Evolutionary conservation across 768 basidiomycete genomes (phyloP).

Genomic region (Albatrellus ellisii): DNA sequence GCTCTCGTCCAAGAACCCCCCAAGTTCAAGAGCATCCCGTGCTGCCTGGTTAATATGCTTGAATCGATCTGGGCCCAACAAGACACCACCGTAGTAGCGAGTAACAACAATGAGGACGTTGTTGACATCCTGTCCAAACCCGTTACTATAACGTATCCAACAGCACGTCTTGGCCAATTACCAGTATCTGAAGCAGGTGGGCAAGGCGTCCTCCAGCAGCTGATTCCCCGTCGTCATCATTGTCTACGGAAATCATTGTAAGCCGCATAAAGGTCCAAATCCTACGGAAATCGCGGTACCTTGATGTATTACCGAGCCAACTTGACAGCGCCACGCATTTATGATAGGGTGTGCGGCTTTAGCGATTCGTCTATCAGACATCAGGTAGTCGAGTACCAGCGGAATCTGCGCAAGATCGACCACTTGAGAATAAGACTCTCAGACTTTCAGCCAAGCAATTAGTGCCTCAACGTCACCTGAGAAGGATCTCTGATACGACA

Average conservation of each 20-base stretch:
- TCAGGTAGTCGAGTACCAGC: conserved; percentile 19
- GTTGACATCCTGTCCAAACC: conserved; percentile 46
- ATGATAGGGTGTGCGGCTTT: conserved; percentile 22
- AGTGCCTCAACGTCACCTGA: conserved; percentile 34
- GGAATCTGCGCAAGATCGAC: conserved; percentile 10
- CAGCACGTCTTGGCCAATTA: background rate
- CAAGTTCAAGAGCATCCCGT: conserved; percentile 76
- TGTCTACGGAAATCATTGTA: conserved; percentile 36
- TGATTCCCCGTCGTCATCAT: conserved; percentile 90
- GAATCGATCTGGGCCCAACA: conserved; percentile 79
- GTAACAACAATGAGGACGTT: conserved; percentile 88
- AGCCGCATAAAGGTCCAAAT: background rate
- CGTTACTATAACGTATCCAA: background rate
- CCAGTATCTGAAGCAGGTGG: conserved; percentile 45
- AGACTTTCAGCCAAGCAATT: conserved; percentile 1
- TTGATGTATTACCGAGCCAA: conserved; percentile 20
- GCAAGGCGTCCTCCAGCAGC: conserved; percentile 86
- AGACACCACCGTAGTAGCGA: conserved; percentile 87
- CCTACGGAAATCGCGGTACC: conserved; percentile 9
- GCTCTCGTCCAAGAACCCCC: conserved; percentile 60
- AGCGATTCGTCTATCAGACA: conserved; percentile 23
- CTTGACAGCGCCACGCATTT: conserved; percentile 22
- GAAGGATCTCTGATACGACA: conserved; percentile 67
- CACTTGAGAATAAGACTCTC: background rate
- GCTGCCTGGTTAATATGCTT: conserved; percentile 96